These are phyloP conservation scores for Nemania sp. DNA, from an alignment of 2,329 filamentous ascomycete genomes.

Conservation along the genomic window DNA sequence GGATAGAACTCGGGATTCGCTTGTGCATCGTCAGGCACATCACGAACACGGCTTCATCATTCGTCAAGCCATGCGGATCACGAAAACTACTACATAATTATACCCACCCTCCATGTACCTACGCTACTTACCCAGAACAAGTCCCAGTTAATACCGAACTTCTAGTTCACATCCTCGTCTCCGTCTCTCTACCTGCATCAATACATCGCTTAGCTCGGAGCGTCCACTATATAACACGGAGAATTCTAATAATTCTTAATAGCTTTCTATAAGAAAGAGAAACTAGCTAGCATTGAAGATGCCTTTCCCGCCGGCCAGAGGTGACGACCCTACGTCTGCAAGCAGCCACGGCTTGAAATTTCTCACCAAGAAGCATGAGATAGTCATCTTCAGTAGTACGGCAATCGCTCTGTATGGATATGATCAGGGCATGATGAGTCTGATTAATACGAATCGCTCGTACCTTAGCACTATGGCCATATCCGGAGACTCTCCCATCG, in stretches of 20 bases:
- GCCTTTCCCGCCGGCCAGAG: conserved; percentile 49
- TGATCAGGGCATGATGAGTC: conserved; percentile 54
- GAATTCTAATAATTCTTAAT: neutral
- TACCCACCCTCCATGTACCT: neutral
- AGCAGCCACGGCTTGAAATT: conserved; percentile 38
- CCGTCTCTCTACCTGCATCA: neutral
- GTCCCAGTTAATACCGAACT: neutral
- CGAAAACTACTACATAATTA: neutral
- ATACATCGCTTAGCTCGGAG: neutral
- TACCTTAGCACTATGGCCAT: conserved; percentile 71
- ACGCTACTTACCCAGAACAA: neutral
- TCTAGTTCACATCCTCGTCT: neutral
- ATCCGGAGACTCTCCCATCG: conserved; percentile 60
- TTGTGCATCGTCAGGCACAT: neutral
- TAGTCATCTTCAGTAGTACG: conserved; percentile 55
- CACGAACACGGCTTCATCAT: neutral
- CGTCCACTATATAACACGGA: neutral
- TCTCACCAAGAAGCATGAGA: conserved; percentile 52
- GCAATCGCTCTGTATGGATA: conserved; percentile 55
- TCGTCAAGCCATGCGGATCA: neutral
- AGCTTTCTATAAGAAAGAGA: neutral
- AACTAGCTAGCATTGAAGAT: too few relatives aligned
- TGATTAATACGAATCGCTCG: conserved; percentile 53
- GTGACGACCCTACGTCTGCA: conserved; percentile 27
- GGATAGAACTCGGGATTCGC: neutral